phyloP scores from a whole-genome alignment of 345 rosid genomes.

The Citrus sinensis region DNA sequence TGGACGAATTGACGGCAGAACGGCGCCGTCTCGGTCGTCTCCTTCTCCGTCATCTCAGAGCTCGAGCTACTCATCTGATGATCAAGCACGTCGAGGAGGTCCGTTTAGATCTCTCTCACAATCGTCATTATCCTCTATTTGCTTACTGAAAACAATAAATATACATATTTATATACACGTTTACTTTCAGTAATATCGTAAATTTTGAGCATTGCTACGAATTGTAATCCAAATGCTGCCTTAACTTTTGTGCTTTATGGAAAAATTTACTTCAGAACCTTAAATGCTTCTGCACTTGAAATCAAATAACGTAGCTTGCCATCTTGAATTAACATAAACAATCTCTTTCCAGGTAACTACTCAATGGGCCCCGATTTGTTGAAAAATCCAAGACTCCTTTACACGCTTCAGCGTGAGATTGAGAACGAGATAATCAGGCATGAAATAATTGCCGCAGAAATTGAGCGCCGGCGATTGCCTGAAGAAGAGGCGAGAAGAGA shows the following conservation, averaged over 20 bases:
- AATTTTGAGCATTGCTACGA: neutral
- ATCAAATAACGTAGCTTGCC: neutral
- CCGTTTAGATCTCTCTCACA: neutral
- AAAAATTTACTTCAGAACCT: neutral
- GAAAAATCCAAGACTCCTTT: slow-evolving; percentile 6
- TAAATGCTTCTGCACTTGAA: too few species aligned
- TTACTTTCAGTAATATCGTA: neutral
- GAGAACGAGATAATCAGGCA: slow-evolving; percentile 41
- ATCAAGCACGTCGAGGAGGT: slow-evolving; percentile 30
- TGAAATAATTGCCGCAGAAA: slow-evolving; percentile 13
- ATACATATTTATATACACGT: neutral
- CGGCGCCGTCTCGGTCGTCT: slow-evolving; percentile 10
- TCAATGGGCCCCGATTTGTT: neutral
- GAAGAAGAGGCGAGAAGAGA: slow-evolving; percentile 44
- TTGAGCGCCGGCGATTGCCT: slow-evolving; percentile 25
- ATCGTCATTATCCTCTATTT: slow-evolving; percentile 1
- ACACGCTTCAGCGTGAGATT: slow-evolving; percentile 23
- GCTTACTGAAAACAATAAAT: neutral
- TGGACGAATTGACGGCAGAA: slow-evolving; percentile 30
- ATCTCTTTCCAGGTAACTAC: neutral
- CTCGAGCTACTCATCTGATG: slow-evolving; percentile 12
- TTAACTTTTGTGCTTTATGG: neutral
- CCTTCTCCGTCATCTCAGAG: slow-evolving; percentile 8
- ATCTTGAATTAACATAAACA: neutral
- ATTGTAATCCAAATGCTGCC: neutral